Base-by-base conservation (phyloP, 371 early-diverging fungal genomes). In the Saksenaea vasiformis region DNA sequence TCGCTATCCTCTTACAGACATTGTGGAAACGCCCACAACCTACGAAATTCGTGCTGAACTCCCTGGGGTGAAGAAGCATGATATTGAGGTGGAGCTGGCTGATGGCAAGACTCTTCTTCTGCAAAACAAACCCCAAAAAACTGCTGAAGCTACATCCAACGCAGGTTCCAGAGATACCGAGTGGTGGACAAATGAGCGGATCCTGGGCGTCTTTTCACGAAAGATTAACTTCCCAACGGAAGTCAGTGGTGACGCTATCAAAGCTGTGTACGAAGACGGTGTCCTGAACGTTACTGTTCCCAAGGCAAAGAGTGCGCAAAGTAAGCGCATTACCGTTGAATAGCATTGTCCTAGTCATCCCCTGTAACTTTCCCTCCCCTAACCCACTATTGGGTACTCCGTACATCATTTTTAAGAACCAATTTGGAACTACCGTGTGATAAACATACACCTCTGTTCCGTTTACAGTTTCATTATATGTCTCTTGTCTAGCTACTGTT, bases 21-120 rank as follows among this genome's bases (percentile, higher is more conserved):
- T 73, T 22, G 31, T 39, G 5, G 73, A 71, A 44, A 73, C 72
- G 11, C 38, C 73, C 28, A 56, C 55, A 43, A 26, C 38, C 27
- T 73, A 72, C 27, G 63, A 66, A 22, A 22, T 73, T 5, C 60
- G 69, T 8, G 68, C 74, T 2, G 74, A 73, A 36, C 39, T 73
- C 0, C 68, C 68, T 53, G 74, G 74, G 5, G 61, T 57, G 37
- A 43, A 57, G 22, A 73, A 73, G 60, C 43, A 72, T n/a, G 54
- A 65, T 37, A 67, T 73, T 53, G 54, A 66, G 11, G 58, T 71
- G 19, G 65, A 73, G 39, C 22, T 73, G 5, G 51, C 60, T n/a
- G 68, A 73, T 17, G 55, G 17, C 31, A 55, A 60, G 35, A 73
- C 74, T 5, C 31, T 73, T 26, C 38, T 67, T 17, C 36, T 72